Conservation (phyloP, 2,329 filamentous ascomycete genomes). For the Cordyceps javanica region DNA sequence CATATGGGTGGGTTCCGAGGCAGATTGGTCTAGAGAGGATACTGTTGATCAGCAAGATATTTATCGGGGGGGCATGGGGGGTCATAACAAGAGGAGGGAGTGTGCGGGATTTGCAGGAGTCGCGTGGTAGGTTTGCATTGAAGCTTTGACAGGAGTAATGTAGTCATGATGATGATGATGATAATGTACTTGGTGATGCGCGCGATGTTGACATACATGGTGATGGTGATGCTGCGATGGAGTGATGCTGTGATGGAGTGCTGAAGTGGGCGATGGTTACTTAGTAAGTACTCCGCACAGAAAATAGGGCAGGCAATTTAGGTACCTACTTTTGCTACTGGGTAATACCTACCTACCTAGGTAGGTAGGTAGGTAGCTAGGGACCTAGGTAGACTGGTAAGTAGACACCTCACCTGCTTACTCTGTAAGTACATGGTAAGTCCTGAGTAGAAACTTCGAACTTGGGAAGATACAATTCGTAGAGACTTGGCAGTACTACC, state of each 20-base stretch:
- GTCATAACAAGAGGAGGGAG: neutral
- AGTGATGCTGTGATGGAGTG: too few relatives aligned
- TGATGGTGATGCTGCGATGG: neutral
- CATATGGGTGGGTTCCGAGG: constrained; percentile 5
- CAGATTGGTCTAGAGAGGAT: neutral
- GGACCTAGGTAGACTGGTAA: too few relatives aligned
- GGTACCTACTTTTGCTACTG: neutral
- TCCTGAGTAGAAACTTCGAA: too few relatives aligned
- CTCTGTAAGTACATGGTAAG: neutral
- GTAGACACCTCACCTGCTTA: too few relatives aligned
- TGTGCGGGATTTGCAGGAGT: neutral
- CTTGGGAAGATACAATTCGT: too few relatives aligned
- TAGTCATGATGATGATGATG: neutral
- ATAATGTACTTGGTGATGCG: neutral
- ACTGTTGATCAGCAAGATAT: neutral
- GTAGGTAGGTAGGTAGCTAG: too few relatives aligned
- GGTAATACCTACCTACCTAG: neutral
- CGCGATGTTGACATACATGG: neutral
- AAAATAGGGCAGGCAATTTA: too few relatives aligned
- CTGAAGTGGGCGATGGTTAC: neutral
- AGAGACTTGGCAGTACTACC: neutral
- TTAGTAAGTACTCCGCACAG: too few relatives aligned
- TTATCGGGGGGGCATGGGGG: neutral
- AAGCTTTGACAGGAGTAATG: neutral
- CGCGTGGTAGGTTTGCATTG: neutral